Evolutionary conservation across 345 rosid genomes (phyloP), one percentile per base, ranked within the genome.

Genomic region (Streptanthus diversifolius): DNA sequence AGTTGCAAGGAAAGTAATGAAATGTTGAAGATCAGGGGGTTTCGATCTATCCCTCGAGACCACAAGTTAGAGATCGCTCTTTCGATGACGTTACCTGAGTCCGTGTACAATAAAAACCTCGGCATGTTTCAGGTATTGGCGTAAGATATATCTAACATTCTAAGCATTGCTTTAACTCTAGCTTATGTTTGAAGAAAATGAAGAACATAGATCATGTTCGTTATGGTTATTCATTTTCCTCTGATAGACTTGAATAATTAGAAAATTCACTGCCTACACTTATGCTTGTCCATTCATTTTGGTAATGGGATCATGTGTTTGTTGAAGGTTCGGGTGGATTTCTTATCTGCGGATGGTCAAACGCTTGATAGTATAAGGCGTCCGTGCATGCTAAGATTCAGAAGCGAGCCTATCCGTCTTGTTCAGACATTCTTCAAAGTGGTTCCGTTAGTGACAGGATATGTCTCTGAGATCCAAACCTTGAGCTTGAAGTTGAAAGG

Each of bases 81-180:
- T 56, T 63, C 71, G 2, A 68, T 78, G 78, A 78, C 81, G 3
- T 48, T 95, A 76, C 99, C 99, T 0, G 97, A 91, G 81, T 95
- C 96, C 0, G 82, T 69, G 29, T 91, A 93, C 62, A 93, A 93
- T 81, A 83, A 81, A 81, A 81, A 85, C 39, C 96, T 91, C 71
- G 95, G 97, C 75, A 75, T 87, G 68, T 93, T 91, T 82, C 96
- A 93, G 96, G 98, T 91, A 80, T 33, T 58, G 13, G 6, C 60
- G 15, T 63, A 1, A 70, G 64, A 51, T 39, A 9, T 49, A 5
- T 32, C 63, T 51, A 37, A 57, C 62, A 37, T 12, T 64, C 17
- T 5, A 13, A 15, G 18, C 33, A 33, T 66, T 56, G 39, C 30
- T 5, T 55, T 21, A 51, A 8, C 37, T 63, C 17, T 72, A 36